phyloP scores from a whole-genome alignment of 2,329 filamentous ascomycete species.

The Talaromyces sp. region DNA sequence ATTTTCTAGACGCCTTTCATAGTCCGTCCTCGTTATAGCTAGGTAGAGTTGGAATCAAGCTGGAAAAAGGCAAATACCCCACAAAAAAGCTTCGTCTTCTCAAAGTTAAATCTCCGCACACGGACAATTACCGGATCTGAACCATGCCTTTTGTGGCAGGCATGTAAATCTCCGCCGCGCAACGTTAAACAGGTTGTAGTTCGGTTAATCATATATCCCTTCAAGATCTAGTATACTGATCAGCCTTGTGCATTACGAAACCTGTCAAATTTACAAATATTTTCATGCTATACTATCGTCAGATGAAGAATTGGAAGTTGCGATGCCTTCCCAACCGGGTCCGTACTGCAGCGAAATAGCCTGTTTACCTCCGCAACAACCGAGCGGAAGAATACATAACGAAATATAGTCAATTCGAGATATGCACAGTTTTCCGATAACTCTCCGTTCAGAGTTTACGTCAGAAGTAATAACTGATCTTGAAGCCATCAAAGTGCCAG shows the following conservation, averaged over 20 bases:
- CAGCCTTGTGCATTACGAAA: not conserved
- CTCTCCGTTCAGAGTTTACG: not conserved
- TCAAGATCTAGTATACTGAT: not conserved
- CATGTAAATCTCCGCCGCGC: not conserved
- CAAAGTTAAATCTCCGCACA: not conserved
- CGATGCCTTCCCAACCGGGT: not conserved
- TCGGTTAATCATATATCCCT: not conserved
- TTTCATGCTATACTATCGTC: not conserved
- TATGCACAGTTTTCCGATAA: not conserved
- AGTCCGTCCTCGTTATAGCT: not conserved
- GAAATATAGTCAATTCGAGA: not conserved
- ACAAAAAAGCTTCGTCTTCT: not conserved
- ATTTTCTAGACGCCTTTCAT: not conserved
- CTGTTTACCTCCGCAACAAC: not conserved
- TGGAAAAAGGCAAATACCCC: not conserved
- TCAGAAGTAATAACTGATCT: not conserved
- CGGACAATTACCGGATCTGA: constrained; percentile 2
- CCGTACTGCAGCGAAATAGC: not conserved
- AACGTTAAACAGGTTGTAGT: not conserved
- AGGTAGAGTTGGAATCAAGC: not conserved
- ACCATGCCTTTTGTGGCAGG: not conserved
- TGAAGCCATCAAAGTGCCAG: not conserved
- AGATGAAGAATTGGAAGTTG: not conserved
- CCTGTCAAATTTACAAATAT: no score
- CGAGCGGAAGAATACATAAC: not conserved